Evolutionary conservation across 73 alveolate genomes (phyloP), one percentile per base, ranked within the genome.

Genomic region (Uronychia setigera): DNA sequence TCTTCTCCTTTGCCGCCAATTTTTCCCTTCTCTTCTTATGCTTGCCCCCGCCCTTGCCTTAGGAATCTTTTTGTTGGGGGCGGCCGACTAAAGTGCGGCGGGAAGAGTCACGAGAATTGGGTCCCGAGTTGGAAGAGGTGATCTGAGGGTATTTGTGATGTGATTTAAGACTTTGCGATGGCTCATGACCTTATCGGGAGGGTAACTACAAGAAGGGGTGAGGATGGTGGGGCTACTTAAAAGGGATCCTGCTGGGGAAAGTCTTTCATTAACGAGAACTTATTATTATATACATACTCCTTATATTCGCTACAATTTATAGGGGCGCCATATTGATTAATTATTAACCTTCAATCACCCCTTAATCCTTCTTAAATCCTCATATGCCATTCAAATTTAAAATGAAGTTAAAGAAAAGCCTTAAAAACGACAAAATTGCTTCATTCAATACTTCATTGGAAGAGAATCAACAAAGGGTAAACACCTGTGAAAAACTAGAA

Each of bases 261-360:
- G n/a, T 46, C 67, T 5, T 46, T 46, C 67, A 46, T 46, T 46
- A 46, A 46, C 67, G 67, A 46, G 67, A 46, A 46, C 5, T 46
- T 46, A 11, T 46, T 46, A 46, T 46, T 46, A 46, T 46, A 46
- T 46, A 46, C 67, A 46, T n/a, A 46, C n/a, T 5, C n/a, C 67
- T 46, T 46, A 46, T 46, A 46, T 46, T 46, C 67, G 19, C n/a
- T 46, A 11, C 67, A 46, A 46, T 46, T 46, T 46, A 46, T 46
- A 46, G 67, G n/a, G 67, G 67, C 67, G 67, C 67, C 67, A 46
- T 46, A 46, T 46, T 46, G 67, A 46, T 46, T 46, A 46, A 46
- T 46, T 46, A 46, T 46, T 46, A 46, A n/a, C n/a, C n/a, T n/a
- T n/a, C n/a, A n/a, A n/a, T n/a, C n/a, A n/a, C n/a, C n/a, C n/a